Evolutionary conservation across 208 protist species (phyloP).

Genomic region (Trypanosoma conorhini): DNA sequence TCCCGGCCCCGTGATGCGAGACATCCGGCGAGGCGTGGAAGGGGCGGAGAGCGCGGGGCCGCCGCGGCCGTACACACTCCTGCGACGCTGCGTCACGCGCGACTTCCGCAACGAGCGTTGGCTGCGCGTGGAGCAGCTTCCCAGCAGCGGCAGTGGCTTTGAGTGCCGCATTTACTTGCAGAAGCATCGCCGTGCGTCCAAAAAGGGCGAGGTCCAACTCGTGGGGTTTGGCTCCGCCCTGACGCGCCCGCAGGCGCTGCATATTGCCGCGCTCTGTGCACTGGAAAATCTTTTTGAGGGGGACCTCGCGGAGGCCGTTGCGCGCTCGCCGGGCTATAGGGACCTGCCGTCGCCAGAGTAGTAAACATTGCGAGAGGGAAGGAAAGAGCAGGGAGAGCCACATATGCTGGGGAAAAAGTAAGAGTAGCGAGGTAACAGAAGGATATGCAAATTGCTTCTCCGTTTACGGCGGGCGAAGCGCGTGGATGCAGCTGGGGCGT

Average conservation of each 20-base stretch:
- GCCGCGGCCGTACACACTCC: conserved; percentile 30
- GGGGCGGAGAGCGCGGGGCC: conserved; percentile 25
- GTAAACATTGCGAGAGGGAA: conserved; percentile 11
- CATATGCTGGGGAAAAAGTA: not conserved
- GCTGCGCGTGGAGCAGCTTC: conserved; percentile 58
- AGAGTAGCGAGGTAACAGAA: not conserved
- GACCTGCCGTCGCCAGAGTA: conserved; percentile 27
- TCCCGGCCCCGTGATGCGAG: conserved; percentile 40
- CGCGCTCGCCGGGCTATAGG: conserved; percentile 21
- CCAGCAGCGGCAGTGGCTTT: conserved; percentile 41
- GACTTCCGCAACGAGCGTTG: conserved; percentile 52
- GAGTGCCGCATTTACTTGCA: conserved; percentile 79
- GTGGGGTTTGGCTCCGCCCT: conserved; percentile 62
- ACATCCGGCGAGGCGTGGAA: conserved; percentile 34
- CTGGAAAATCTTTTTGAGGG: conserved; percentile 44
- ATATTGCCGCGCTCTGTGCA: conserved; percentile 52
- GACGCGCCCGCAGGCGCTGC: conserved; percentile 44
- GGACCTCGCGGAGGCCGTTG: conserved; percentile 28
- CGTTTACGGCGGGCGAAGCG: not conserved
- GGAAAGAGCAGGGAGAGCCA: not conserved
- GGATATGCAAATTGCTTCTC: conserved; percentile 1
- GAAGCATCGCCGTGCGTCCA: conserved; percentile 35
- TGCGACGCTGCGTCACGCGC: conserved; percentile 33
- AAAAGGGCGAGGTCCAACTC: conserved; percentile 63
- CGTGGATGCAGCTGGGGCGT: not conserved